Percentiles rank a stretch among this genome's conserved stretches.
Conservation (phyloP, 495 filamentous ascomycete species). For the Penicillium alfredii region DNA sequence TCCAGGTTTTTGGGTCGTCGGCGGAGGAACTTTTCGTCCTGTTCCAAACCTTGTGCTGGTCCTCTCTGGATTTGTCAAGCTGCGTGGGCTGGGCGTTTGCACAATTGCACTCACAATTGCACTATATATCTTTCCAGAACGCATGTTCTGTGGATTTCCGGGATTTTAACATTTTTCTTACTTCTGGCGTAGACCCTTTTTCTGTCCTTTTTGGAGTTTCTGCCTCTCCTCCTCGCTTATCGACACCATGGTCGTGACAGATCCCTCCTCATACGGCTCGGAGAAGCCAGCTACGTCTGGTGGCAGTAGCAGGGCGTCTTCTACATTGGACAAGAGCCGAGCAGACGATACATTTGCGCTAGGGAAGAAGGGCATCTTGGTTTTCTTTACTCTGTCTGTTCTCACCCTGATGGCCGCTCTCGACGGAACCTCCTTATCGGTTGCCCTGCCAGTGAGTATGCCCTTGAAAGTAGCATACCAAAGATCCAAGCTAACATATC, state of each 20-base stretch:
- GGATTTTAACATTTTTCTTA: not conserved
- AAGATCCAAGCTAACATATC: not conserved
- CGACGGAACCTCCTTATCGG: conserved; percentile 68
- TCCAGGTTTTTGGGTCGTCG: not conserved
- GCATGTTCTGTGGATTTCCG: not conserved
- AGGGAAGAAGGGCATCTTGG: conserved; percentile 20
- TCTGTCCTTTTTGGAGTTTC: not conserved
- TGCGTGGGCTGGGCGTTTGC: conserved; percentile 1
- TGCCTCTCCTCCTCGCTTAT: not conserved
- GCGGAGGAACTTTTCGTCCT: conserved; percentile 4
- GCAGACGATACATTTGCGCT: conserved; percentile 19
- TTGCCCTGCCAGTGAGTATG: conserved; percentile 58
- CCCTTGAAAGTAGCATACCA: not conserved
- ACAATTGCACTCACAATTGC: too few relatives aligned
- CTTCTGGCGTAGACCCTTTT: not conserved
- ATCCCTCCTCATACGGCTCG: conserved; percentile 7
- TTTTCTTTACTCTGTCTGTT: conserved; percentile 47
- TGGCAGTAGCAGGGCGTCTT: conserved; percentile 6
- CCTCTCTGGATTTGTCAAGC: not conserved
- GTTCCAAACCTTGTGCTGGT: conserved; percentile 1
- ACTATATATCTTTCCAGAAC: conserved; percentile 1
- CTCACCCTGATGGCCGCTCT: conserved; percentile 64
- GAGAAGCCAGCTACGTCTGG: conserved; percentile 4
- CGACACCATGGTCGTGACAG: conserved; percentile 3
- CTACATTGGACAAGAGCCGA: not conserved